phyloP scores from a whole-genome alignment of 2,329 filamentous ascomycete genomes.

The Acrocalymma vagum region DNA sequence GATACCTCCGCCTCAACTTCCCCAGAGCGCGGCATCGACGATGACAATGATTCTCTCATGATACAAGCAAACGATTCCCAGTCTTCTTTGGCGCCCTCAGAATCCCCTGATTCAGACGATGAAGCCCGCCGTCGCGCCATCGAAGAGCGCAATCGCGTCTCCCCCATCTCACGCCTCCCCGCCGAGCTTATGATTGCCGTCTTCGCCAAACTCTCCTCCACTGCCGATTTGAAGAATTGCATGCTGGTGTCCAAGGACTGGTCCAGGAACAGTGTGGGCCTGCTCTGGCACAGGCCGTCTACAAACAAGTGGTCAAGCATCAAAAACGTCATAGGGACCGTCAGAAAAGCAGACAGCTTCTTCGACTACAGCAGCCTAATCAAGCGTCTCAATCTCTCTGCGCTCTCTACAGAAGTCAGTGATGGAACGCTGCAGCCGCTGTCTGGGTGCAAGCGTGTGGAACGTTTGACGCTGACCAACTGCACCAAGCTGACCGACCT shows the following conservation, averaged over 20 bases:
- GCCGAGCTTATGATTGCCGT: conserved; percentile 95
- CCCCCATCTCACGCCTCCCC: conserved; percentile 85
- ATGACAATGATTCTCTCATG: conserved; percentile 93
- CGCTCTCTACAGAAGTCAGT: conserved; percentile 77
- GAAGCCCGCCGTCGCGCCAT: conserved; percentile 64
- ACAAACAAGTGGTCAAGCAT: conserved; percentile 89
- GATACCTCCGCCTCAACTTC: conserved; percentile 75
- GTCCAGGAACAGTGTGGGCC: conserved; percentile 90
- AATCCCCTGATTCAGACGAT: conserved; percentile 79
- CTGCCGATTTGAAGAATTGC: conserved; percentile 82
- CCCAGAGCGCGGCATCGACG: conserved; percentile 78
- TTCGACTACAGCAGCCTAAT: conserved; percentile 92
- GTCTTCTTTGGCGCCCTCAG: conserved; percentile 85
- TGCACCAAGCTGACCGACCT: conserved; percentile 86
- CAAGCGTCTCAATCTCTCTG: conserved; percentile 88
- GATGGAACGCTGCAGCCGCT: conserved; percentile 89
- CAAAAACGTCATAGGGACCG: conserved; percentile 79
- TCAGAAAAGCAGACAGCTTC: conserved; percentile 76
- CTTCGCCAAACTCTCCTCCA: conserved; percentile 81
- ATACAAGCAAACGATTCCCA: conserved; percentile 86
- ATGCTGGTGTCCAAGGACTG: conserved; percentile 95
- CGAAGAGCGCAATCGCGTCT: conserved; percentile 72
- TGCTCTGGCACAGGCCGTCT: conserved; percentile 92
- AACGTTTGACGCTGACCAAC: conserved; percentile 90
- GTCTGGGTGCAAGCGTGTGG: conserved; percentile 85